These are phyloP conservation scores for Spergularia azorica DNA, from an alignment of 179 eudicot species.

Conservation along the genomic window DNA sequence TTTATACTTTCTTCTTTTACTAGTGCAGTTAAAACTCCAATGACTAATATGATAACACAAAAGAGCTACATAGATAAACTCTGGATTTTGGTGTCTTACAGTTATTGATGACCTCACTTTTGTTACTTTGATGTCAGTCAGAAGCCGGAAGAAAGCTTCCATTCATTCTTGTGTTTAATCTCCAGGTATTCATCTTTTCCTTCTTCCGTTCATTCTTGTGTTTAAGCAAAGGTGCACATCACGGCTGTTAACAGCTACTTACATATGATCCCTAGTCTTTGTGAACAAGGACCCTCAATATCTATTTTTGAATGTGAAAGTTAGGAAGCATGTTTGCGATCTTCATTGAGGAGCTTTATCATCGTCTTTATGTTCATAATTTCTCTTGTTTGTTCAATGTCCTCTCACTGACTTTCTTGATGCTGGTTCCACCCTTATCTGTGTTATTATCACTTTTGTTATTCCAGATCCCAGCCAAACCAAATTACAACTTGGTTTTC, in stretches of 20 bases:
- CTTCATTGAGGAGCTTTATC: not conserved
- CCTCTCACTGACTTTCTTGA: not conserved
- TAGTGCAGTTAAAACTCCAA: not conserved
- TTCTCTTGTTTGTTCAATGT: not conserved
- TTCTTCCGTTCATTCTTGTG: not conserved
- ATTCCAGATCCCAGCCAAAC: constrained; percentile 84
- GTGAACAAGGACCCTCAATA: not conserved
- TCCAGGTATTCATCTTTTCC: constrained; percentile 56
- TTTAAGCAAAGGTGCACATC: not conserved
- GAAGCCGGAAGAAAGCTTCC: constrained; percentile 90
- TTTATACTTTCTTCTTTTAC: not conserved
- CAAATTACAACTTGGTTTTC: constrained; percentile 92
- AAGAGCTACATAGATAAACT: not conserved
- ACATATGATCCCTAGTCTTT: not conserved
- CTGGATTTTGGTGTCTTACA: not conserved
- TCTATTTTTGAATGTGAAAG: not conserved
- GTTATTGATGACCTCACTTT: constrained; percentile 18
- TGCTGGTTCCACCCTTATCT: not conserved
- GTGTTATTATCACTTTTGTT: constrained; percentile 21
- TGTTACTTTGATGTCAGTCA: constrained; percentile 57
- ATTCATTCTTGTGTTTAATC: constrained; percentile 80
- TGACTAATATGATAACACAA: not conserved
- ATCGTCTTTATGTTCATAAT: not conserved
- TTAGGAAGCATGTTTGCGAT: constrained; percentile 2
- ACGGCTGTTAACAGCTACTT: not conserved